These are phyloP conservation scores for Coprinellus micaceus DNA, from an alignment of 768 basidiomycete genomes.

Conservation along the genomic window DNA sequence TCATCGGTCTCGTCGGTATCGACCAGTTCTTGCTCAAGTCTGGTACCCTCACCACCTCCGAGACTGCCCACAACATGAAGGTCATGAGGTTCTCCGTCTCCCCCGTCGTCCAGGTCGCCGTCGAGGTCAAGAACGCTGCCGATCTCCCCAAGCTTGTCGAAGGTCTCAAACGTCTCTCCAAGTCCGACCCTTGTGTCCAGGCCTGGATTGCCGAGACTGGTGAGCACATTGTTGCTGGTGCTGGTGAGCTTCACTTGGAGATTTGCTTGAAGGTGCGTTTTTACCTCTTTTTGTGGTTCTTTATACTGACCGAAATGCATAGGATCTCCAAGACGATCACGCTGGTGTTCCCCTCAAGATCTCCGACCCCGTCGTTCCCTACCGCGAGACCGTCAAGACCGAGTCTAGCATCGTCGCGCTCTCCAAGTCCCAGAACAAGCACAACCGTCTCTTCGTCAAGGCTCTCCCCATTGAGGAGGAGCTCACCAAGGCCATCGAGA, in stretches of 20 bases:
- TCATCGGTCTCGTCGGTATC: constrained; percentile 97
- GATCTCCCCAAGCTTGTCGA: constrained; percentile 99
- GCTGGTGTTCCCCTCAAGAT: constrained; percentile 99
- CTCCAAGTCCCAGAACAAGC: constrained; percentile 99
- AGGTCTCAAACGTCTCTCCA: constrained; percentile 99
- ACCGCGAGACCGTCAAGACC: constrained; percentile 94
- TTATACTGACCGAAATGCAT: constrained; percentile 5
- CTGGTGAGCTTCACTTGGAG: constrained; percentile 98
- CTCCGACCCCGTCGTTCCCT: constrained; percentile 95
- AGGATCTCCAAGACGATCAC: constrained; percentile 99
- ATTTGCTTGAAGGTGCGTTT: constrained; percentile 90
- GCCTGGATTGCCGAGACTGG: constrained; percentile 89
- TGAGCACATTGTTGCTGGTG: constrained; percentile 98
- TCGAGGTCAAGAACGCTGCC: constrained; percentile 99
- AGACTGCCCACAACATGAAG: constrained; percentile 99
- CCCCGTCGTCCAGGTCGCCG: constrained; percentile 97
- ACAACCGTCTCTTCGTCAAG: constrained; percentile 96
- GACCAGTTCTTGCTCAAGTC: constrained; percentile 99
- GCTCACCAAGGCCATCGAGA: constrained; percentile 88
- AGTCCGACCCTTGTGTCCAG: constrained; percentile 99
- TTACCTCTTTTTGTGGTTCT: neutral
- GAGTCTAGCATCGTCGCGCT: constrained; percentile 95
- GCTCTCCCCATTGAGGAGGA: constrained; percentile 93
- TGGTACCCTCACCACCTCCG: constrained; percentile 95
- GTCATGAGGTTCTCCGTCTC: constrained; percentile 99